Percentiles rank a stretch among this genome's conserved stretches.
phyloP scores from a whole-genome alignment of 2,329 filamentous ascomycete species.

The Sarocladium kiliense region DNA sequence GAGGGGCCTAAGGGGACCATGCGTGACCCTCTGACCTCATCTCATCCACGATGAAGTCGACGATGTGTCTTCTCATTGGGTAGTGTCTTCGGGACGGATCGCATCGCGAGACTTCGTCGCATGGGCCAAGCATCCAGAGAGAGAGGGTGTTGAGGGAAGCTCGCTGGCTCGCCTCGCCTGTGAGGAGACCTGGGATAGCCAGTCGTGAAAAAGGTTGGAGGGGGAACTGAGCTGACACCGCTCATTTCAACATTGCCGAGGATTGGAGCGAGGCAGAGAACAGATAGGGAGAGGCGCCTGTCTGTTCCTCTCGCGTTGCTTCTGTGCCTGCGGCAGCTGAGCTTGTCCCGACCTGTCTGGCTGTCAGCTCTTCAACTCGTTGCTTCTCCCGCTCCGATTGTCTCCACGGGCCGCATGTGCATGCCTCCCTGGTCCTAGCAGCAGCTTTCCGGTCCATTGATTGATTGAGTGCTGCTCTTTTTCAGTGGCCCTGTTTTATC shows the following conservation, averaged over 20 bases:
- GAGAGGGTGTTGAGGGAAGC: neutral
- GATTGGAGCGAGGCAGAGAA: neutral
- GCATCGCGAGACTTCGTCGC: slow-evolving; percentile 1
- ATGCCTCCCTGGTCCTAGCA: slow-evolving; percentile 3
- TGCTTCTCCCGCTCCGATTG: slow-evolving; percentile 3
- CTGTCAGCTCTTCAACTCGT: neutral
- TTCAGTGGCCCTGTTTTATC: no score
- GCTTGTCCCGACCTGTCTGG: neutral
- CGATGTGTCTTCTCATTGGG: slow-evolving; percentile 4
- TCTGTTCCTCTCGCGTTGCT: neutral
- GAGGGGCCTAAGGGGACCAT: neutral
- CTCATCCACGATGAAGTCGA: slow-evolving; percentile 1
- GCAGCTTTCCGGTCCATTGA: no score
- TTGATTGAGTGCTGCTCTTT: no score
- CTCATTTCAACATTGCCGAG: neutral
- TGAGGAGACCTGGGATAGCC: neutral
- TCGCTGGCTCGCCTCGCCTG: no score
- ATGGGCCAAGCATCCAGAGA: neutral
- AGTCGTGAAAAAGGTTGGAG: neutral
- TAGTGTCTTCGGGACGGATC: slow-evolving; percentile 7
- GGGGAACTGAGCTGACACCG: neutral
- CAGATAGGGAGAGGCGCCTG: neutral
- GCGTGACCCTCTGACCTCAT: slow-evolving; percentile 8
- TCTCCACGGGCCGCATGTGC: slow-evolving; percentile 1
- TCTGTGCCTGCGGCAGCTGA: neutral